Evolutionary conservation across 2,329 filamentous ascomycete genomes (phyloP).

Genomic region (Shiraia sp.): DNA sequence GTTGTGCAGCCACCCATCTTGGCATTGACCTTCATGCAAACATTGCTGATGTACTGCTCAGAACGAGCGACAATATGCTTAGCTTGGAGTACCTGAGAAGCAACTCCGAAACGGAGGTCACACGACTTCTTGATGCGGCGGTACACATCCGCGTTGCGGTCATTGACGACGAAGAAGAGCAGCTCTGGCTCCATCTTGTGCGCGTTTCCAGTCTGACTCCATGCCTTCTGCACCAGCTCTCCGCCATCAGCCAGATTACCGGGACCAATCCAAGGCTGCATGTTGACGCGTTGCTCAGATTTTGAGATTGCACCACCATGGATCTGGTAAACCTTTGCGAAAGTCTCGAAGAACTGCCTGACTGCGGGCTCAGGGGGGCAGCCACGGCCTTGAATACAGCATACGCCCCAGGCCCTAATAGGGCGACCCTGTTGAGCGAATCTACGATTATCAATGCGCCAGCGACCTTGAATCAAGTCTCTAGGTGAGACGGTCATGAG

Average conservation of each 20-base stretch:
- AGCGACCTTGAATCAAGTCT: constrained; percentile 68
- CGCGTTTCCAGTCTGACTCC: constrained; percentile 58
- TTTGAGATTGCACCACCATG: constrained; percentile 63
- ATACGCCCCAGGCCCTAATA: constrained; percentile 76
- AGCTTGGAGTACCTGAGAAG: constrained; percentile 80
- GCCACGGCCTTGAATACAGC: constrained; percentile 62
- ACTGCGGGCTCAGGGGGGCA: constrained; percentile 50
- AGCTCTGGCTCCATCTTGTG: constrained; percentile 67
- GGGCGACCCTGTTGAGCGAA: constrained; percentile 68
- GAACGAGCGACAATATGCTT: constrained; percentile 70
- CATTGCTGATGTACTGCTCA: constrained; percentile 88
- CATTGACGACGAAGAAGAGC: constrained; percentile 75
- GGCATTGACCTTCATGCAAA: constrained; percentile 94
- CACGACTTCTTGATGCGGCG: constrained; percentile 85
- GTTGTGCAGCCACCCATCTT: constrained; percentile 87
- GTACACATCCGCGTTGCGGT: constrained; percentile 74
- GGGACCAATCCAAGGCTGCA: constrained; percentile 35
- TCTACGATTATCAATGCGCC: constrained; percentile 80
- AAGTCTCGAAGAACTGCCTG: constrained; percentile 61
- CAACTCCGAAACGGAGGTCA: constrained; percentile 81
- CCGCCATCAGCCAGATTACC: constrained; percentile 46
- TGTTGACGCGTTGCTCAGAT: constrained; percentile 22
- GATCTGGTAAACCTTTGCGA: constrained; percentile 62
- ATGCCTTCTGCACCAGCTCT: constrained; percentile 59
- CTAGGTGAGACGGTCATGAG: constrained; percentile 16